A percentile compares a stretch with the other conserved stretches of the same genome.
These are phyloP conservation scores for Pisolithus thermaeus DNA, from an alignment of 1,284 basidiomycete species.

Conservation along the genomic window DNA sequence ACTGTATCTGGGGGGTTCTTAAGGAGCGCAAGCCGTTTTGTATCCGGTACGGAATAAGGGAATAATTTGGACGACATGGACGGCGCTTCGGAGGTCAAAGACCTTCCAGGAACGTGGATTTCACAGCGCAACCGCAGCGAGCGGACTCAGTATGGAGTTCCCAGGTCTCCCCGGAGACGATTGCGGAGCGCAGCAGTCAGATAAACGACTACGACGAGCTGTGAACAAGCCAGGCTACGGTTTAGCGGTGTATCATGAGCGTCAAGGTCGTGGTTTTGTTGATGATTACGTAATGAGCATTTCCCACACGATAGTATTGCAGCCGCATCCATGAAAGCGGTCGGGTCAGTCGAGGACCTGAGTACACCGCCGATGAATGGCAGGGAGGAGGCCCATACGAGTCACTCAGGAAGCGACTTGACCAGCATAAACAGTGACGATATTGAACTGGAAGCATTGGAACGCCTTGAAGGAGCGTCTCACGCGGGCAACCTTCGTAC, in stretches of 20 bases:
- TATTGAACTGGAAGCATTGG: conserved; percentile 35
- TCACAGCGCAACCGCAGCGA: conserved; percentile 9
- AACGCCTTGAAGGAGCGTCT: conserved; percentile 23
- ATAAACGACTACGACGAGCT: conserved; percentile 15
- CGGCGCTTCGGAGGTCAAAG: conserved; percentile 15
- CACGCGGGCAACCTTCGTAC: conserved; percentile 13
- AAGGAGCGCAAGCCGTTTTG: conserved; percentile 50
- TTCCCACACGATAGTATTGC: conserved; percentile 22
- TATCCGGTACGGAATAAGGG: conserved; percentile 38
- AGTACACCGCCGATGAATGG: conserved; percentile 6
- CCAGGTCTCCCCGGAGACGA: conserved; percentile 17
- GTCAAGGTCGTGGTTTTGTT: conserved; percentile 22
- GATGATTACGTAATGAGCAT: conserved; percentile 23
- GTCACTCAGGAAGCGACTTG: background rate
- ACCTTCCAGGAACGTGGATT: conserved; percentile 6
- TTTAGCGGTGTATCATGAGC: conserved; percentile 26
- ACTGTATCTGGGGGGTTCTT: conserved; percentile 57
- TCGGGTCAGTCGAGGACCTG: background rate
- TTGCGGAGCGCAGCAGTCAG: conserved; percentile 10
- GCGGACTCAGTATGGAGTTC: conserved; percentile 3
- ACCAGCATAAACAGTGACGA: conserved; percentile 9
- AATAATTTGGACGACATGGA: conserved; percentile 48
- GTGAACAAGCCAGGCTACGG: conserved; percentile 20
- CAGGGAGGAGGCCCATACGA: conserved; percentile 4
- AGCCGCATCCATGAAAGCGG: background rate